Evolutionary conservation across 345 rosid species (phyloP).

Genomic region (Populus davidiana): DNA sequence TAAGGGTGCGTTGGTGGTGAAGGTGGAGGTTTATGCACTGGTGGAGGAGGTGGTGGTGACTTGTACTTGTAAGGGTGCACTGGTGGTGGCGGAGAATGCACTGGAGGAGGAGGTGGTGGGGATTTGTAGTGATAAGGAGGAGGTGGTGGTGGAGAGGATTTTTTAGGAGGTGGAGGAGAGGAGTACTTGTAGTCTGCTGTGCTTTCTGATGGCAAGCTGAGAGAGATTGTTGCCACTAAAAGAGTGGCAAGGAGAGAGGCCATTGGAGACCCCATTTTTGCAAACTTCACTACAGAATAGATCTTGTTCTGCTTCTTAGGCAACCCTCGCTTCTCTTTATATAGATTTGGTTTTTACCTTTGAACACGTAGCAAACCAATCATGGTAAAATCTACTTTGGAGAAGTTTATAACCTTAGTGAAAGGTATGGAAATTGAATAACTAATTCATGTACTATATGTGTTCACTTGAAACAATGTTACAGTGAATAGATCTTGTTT

Average conservation of each 20-base stretch:
- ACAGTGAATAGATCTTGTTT: background rate
- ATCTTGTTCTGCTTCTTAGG: slow-evolving; percentile 30
- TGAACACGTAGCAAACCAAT: background rate
- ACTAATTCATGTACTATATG: background rate
- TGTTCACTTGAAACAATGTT: background rate
- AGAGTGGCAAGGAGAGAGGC: slow-evolving; percentile 49
- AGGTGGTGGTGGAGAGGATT: slow-evolving; percentile 28
- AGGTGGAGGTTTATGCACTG: too few species aligned
- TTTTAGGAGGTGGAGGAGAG: slow-evolving; percentile 12
- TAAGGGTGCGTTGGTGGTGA: too few species aligned
- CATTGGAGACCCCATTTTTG: slow-evolving; percentile 48
- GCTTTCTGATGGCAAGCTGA: slow-evolving; percentile 40
- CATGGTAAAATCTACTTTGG: slow-evolving; percentile 13
- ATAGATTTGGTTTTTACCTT: slow-evolving; percentile 41
- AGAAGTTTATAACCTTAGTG: background rate
- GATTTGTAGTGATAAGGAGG: slow-evolving; percentile 24
- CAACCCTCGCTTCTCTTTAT: slow-evolving; percentile 40
- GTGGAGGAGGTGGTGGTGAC: slow-evolving; percentile 3
- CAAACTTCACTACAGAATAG: slow-evolving; percentile 7
- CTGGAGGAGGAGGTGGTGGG: slow-evolving; percentile 16
- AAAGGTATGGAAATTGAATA: background rate
- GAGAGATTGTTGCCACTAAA: slow-evolving; percentile 40
- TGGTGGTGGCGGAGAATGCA: background rate
- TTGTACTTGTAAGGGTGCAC: background rate
- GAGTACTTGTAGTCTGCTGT: slow-evolving; percentile 40